phyloP scores from a whole-genome alignment of 768 basidiomycete genomes.

The Boletus rubescentipes region DNA sequence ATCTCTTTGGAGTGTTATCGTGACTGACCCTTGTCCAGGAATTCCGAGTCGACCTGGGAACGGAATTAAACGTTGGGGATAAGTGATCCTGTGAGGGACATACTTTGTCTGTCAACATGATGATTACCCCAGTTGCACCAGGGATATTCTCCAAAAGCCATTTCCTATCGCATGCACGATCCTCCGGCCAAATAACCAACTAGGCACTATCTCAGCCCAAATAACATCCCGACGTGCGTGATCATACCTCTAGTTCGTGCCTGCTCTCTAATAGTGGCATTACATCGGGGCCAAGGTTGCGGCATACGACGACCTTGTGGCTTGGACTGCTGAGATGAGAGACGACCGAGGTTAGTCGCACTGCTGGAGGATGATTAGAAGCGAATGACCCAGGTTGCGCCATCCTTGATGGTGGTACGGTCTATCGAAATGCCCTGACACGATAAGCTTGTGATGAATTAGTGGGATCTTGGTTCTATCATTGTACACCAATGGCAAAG shows the following conservation, averaged over 20 bases:
- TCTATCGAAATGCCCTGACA: neutral
- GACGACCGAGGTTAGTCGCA: conserved; percentile 27
- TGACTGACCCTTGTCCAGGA: conserved; percentile 41
- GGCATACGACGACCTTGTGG: conserved; percentile 54
- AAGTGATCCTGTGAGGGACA: neutral
- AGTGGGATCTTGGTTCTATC: neutral
- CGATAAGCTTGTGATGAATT: no score
- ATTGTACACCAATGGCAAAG: neutral
- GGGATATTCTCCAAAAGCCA: conserved; percentile 75
- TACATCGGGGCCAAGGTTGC: conserved; percentile 60
- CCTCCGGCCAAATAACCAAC: conserved; percentile 52
- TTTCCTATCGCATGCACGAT: conserved; percentile 52
- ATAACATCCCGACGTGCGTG: neutral
- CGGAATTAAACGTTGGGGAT: neutral
- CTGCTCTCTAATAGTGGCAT: conserved; percentile 55
- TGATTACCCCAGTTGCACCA: conserved; percentile 62
- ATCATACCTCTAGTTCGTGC: conserved; percentile 53
- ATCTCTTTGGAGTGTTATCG: neutral
- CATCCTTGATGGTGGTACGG: conserved; percentile 15
- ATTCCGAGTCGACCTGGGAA: conserved; percentile 66
- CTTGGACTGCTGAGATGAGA: conserved; percentile 26
- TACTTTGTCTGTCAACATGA: conserved; percentile 75
- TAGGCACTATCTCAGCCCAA: conserved; percentile 20
- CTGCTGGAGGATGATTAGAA: conserved; percentile 4
- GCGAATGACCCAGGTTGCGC: conserved; percentile 26